These are phyloP conservation scores for Prunella vulgaris DNA, from an alignment of 257 asterid species.

Conservation along the genomic window DNA sequence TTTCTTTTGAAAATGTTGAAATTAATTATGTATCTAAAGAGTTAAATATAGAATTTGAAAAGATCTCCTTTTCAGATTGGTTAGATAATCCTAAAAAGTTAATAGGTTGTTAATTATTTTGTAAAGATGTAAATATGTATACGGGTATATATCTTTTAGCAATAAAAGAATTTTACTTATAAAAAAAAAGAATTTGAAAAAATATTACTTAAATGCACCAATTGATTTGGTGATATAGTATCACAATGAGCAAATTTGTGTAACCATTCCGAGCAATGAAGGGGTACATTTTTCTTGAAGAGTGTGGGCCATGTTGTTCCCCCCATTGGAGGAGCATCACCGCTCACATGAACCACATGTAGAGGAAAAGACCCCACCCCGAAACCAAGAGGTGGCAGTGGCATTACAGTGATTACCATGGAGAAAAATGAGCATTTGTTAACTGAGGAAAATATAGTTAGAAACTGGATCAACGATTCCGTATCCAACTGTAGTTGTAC, in stretches of 20 bases:
- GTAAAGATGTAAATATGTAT: no score
- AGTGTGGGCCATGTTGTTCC: constrained; percentile 16
- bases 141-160: no score
- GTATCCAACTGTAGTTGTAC: constrained; percentile 24
- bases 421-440: not conserved
- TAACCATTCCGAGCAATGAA: constrained; percentile 12
- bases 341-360: constrained; percentile 19
- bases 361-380: not conserved
- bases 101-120: no score
- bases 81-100: no score
- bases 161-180: no score
- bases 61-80: no score
- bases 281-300: constrained; percentile 3
- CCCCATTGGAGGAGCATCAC: not conserved
- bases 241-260: not conserved
- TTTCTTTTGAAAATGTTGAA: no score
- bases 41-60: not conserved
- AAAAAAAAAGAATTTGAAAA: no score
- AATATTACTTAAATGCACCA: not conserved
- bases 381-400: not conserved
- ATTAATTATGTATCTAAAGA: no score
- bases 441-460: not conserved
- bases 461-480: not conserved
- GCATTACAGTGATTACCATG: not conserved
- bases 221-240: not conserved